Conservation (phyloP, 1,284 basidiomycete genomes). For the Pseudozyma hubeiensis region DNA sequence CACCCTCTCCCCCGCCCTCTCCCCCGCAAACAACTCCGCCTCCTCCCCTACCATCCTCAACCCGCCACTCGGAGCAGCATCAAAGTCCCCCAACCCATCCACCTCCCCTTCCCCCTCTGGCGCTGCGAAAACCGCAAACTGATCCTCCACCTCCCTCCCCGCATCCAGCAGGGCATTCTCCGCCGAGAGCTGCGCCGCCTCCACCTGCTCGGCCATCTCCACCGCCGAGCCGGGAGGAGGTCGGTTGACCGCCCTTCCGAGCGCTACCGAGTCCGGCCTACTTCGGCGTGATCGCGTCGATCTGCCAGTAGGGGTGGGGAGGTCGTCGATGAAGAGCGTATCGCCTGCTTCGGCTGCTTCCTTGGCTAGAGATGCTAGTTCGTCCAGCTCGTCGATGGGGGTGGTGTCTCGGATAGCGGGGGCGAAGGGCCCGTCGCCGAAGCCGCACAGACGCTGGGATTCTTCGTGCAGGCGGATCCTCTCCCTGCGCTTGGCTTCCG, state of each 20-base stretch:
- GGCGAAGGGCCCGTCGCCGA: conserved; percentile 19
- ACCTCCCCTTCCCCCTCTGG: too few relatives aligned
- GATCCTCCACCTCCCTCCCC: conserved; percentile 28
- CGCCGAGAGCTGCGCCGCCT: conserved; percentile 21
- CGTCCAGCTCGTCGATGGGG: conserved; percentile 29
- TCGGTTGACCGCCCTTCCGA: conserved; percentile 15
- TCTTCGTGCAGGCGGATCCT: conserved; percentile 18
- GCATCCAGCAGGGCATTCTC: conserved; percentile 17
- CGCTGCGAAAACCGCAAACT: conserved; percentile 17
- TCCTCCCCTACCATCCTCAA: too few relatives aligned
- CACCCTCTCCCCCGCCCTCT: neutral
- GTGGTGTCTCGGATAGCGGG: neutral
- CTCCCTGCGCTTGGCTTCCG: conserved; percentile 10
- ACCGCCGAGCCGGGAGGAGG: conserved; percentile 4
- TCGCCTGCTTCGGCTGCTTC: conserved; percentile 42
- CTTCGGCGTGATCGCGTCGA: conserved; percentile 1
- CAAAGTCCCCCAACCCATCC: conserved; percentile 3
- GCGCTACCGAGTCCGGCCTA: neutral
- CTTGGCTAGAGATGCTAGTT: conserved; percentile 27
- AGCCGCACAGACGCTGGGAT: neutral
- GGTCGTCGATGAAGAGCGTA: neutral
- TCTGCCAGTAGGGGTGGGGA: neutral
- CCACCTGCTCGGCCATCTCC: conserved; percentile 13
- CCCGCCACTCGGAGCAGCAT: neutral
- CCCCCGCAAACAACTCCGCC: neutral